Evolutionary conservation across 2,329 filamentous ascomycete species (phyloP).

Genomic region (Cordyceps javanica): DNA sequence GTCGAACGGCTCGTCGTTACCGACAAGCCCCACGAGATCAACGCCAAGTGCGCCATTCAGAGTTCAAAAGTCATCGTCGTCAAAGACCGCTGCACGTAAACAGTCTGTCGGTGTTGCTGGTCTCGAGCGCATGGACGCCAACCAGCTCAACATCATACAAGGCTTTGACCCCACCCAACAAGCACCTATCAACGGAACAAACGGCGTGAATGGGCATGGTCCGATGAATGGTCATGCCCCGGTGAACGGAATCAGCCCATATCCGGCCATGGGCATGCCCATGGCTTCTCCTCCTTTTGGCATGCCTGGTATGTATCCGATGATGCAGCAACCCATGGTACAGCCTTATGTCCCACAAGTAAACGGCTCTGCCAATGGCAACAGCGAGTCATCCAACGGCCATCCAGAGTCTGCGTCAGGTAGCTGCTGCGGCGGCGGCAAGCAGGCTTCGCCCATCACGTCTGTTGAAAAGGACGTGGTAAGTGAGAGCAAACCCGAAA

Average conservation of each 20-base stretch:
- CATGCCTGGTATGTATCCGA: constrained; percentile 24
- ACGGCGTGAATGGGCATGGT: no score
- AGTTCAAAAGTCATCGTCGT: constrained; percentile 38
- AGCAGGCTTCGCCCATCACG: constrained; percentile 1
- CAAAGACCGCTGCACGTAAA: constrained; percentile 35
- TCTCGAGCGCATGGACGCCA: constrained; percentile 48
- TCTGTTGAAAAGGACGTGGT: neutral
- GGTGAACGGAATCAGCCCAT: constrained; percentile 21
- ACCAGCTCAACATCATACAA: constrained; percentile 42
- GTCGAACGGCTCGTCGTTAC: constrained; percentile 19
- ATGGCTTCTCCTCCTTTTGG: constrained; percentile 21
- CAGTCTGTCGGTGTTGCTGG: constrained; percentile 43
- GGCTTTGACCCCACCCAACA: constrained; percentile 24
- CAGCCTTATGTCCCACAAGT: constrained; percentile 18
- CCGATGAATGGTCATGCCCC: constrained; percentile 8
- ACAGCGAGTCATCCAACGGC: constrained; percentile 14
- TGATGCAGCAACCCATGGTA: constrained; percentile 26
- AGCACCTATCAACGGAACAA: constrained; percentile 14
- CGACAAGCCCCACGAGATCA: constrained; percentile 27
- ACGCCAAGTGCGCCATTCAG: constrained; percentile 32
- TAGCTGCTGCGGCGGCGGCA: constrained; percentile 21
- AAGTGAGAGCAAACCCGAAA: constrained; percentile 15
- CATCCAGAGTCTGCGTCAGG: constrained; percentile 10
- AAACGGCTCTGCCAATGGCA: constrained; percentile 20
- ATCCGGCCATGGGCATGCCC: constrained; percentile 24